Conservation (phyloP, 2,329 filamentous ascomycete species). For the Trichoderma sp. region DNA sequence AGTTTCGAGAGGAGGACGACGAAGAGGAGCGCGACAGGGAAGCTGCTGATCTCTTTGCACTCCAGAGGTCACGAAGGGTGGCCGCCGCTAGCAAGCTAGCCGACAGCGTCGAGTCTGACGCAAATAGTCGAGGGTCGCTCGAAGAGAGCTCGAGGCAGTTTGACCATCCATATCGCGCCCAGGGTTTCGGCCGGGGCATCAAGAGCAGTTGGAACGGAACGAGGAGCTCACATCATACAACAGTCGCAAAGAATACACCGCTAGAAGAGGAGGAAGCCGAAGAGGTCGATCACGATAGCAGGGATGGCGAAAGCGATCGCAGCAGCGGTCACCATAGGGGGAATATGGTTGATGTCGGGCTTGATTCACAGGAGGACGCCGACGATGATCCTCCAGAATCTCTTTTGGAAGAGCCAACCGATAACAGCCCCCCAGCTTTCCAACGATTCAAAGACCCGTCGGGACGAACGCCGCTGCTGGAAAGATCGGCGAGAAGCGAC, state of each 20-base stretch:
- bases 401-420: slow-evolving; percentile 53
- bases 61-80: slow-evolving; percentile 85
- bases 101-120: slow-evolving; percentile 79
- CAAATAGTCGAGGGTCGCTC: slow-evolving; percentile 40
- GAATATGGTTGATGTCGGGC: slow-evolving; percentile 82
- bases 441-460: slow-evolving; percentile 53
- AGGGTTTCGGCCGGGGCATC: slow-evolving; percentile 52
- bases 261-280: slow-evolving; percentile 47
- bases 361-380: slow-evolving; percentile 65
- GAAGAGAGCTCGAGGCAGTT: slow-evolving; percentile 32
- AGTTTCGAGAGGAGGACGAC: slow-evolving; percentile 90
- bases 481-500: slow-evolving; percentile 45
- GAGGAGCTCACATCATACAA: slow-evolving; percentile 39
- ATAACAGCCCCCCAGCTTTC: slow-evolving; percentile 60
- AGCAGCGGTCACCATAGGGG: slow-evolving; percentile 45
- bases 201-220: slow-evolving; percentile 64
- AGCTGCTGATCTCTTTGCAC: slow-evolving; percentile 87
- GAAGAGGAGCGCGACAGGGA: slow-evolving; percentile 87
- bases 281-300: slow-evolving; percentile 39
- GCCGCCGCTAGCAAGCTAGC: slow-evolving; percentile 81
- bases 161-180: slow-evolving; percentile 43
- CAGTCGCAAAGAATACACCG: slow-evolving; percentile 32
- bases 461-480: slow-evolving; percentile 40
- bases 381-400: slow-evolving; percentile 59
- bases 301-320: slow-evolving; percentile 31